These are phyloP conservation scores for Aechmea fasciata DNA, from an alignment of 176 grass and related monocot genomes.

Conservation along the genomic window DNA sequence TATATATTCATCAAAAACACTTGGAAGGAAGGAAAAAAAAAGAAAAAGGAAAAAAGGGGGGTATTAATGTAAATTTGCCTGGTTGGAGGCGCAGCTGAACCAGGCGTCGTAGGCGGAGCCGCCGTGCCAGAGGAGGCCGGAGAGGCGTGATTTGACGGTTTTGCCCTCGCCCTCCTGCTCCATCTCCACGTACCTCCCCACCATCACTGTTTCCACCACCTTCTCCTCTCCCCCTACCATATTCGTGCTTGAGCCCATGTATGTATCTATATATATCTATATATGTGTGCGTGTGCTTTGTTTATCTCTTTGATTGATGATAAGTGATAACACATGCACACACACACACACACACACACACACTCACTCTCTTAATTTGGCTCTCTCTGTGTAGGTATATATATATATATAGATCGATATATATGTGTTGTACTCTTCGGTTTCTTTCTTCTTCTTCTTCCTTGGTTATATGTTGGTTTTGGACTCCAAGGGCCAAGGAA, in stretches of 20 bases:
- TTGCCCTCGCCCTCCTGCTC: slow-evolving; percentile 48
- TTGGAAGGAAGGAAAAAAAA: neutral
- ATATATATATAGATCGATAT: neutral
- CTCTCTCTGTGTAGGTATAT: neutral
- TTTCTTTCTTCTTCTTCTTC: neutral
- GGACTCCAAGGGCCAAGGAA: neutral
- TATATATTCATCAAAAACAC: too few relatives aligned
- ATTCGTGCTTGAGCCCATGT: slow-evolving; percentile 44
- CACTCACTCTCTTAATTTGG: neutral
- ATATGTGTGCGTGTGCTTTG: too few relatives aligned
- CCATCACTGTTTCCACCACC: slow-evolving; percentile 57
- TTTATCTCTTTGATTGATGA: too few relatives aligned
- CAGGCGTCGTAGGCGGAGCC: slow-evolving; percentile 96
- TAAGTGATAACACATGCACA: too few relatives aligned
- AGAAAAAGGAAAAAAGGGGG: too few relatives aligned
- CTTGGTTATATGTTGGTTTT: neutral
- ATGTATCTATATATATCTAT: too few relatives aligned
- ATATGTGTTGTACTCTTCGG: neutral
- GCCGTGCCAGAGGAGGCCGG: slow-evolving; percentile 87
- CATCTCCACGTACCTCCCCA: slow-evolving; percentile 81
- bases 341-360: too few relatives aligned
- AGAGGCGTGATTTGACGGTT: slow-evolving; percentile 61
- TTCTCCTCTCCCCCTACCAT: slow-evolving; percentile 45
- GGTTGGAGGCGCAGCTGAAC: slow-evolving; percentile 99
- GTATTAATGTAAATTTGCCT: slow-evolving; percentile 22